These are phyloP conservation scores for Metarhizium sp. DNA, from an alignment of 2,329 filamentous ascomycete genomes.

Conservation along the genomic window DNA sequence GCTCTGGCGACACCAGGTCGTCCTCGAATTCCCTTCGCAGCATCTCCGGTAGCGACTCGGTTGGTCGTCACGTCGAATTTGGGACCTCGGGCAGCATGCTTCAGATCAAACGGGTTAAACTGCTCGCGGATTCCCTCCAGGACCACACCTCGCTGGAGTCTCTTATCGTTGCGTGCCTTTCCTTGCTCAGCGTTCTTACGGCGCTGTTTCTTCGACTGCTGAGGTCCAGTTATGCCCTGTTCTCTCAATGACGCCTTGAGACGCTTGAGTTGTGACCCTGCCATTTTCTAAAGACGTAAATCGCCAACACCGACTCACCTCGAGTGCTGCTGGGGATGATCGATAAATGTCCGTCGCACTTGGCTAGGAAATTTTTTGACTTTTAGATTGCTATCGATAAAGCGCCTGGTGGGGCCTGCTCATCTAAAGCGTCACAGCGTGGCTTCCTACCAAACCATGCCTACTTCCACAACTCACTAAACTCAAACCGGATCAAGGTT, in stretches of 20 bases:
- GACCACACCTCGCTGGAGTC: slow-evolving; percentile 66
- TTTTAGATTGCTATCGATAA: slow-evolving; percentile 9
- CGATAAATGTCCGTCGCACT: background rate
- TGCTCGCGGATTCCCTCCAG: slow-evolving; percentile 83
- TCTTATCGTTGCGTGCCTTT: slow-evolving; percentile 58
- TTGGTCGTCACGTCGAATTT: slow-evolving; percentile 80
- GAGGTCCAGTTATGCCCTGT: slow-evolving; percentile 81
- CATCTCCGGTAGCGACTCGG: slow-evolving; percentile 41
- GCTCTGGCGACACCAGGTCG: slow-evolving; percentile 80
- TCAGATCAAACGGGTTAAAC: slow-evolving; percentile 97
- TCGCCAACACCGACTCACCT: slow-evolving; percentile 1
- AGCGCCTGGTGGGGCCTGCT: background rate
- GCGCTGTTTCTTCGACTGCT: slow-evolving; percentile 92
- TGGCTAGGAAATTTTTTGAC: slow-evolving; percentile 7
- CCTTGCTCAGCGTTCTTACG: slow-evolving; percentile 61
- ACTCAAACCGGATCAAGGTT: slow-evolving; percentile 4
- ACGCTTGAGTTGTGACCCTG: slow-evolving; percentile 92
- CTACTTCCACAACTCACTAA: background rate
- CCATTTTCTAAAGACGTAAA: slow-evolving; percentile 48
- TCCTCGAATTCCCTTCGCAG: slow-evolving; percentile 53
- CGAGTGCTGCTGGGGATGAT: slow-evolving; percentile 9
- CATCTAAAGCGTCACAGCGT: too few species aligned
- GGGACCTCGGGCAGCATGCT: slow-evolving; percentile 63
- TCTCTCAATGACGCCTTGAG: slow-evolving; percentile 85
- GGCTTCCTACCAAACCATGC: background rate